phyloP scores from a whole-genome alignment of 2,329 filamentous ascomycete species.

The Colletotrichum brevisporum region DNA sequence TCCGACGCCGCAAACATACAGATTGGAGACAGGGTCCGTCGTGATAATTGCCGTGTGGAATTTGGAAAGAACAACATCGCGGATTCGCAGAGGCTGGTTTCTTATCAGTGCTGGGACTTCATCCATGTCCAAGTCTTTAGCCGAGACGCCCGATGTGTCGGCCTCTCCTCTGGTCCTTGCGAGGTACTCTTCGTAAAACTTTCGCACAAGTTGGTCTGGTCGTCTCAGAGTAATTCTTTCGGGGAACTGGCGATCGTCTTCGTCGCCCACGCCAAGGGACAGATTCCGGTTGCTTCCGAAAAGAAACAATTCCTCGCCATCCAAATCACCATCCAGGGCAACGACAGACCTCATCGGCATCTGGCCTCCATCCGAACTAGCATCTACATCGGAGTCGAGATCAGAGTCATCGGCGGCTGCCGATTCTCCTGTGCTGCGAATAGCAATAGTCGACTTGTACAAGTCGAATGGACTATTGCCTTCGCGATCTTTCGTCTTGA shows the following conservation, averaged over 20 bases:
- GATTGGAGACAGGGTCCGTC: conserved; percentile 86
- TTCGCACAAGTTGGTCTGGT: conserved; percentile 81
- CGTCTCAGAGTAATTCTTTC: conserved; percentile 84
- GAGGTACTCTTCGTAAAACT: conserved; percentile 80
- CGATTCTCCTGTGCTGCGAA: conserved; percentile 72
- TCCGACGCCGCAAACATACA: conserved; percentile 94
- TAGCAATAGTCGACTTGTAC: conserved; percentile 88
- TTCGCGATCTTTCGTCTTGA: conserved; percentile 96
- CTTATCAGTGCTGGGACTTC: conserved; percentile 81
- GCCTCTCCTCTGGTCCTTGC: conserved; percentile 54
- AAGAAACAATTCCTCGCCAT: conserved; percentile 88
- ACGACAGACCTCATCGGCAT: conserved; percentile 35
- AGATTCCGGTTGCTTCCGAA: conserved; percentile 98
- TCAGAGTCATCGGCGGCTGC: conserved; percentile 61
- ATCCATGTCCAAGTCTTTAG: conserved; percentile 47
- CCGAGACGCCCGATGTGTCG: background rate
- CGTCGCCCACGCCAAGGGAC: conserved; percentile 92
- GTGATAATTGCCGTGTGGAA: conserved; percentile 92
- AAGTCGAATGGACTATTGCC: conserved; percentile 95
- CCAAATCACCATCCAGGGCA: conserved; percentile 41
- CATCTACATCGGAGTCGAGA: conserved; percentile 69
- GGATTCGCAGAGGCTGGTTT: conserved; percentile 80
- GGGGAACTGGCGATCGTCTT: conserved; percentile 93
- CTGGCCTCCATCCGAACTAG: conserved; percentile 50
- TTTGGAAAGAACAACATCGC: conserved; percentile 90